Evolutionary conservation across 768 basidiomycete genomes (phyloP).

Genomic region (Phanerodontia chrysosporium): DNA sequence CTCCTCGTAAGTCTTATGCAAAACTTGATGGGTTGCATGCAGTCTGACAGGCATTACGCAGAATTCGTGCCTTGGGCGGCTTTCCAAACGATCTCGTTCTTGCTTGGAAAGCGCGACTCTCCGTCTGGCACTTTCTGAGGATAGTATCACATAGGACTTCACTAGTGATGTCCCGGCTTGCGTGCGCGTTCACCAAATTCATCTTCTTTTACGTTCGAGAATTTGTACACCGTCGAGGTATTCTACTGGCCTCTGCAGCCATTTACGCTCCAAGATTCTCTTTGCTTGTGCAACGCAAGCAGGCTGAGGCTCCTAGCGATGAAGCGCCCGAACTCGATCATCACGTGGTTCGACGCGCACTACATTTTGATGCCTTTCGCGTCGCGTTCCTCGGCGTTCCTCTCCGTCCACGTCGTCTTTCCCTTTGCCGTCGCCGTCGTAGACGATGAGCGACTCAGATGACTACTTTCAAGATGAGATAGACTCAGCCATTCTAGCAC

Average conservation of each 20-base stretch:
- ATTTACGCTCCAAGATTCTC: too few relatives aligned
- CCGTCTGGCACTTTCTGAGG: slow-evolving; percentile 26
- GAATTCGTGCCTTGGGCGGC: slow-evolving; percentile 45
- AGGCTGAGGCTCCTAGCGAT: too few relatives aligned
- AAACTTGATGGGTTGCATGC: not conserved
- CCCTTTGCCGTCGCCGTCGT: not conserved
- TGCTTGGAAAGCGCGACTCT: slow-evolving; percentile 54
- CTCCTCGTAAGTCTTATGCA: slow-evolving; percentile 42
- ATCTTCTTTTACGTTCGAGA: too few relatives aligned
- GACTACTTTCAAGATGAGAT: slow-evolving; percentile 66
- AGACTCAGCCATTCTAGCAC: slow-evolving; percentile 52
- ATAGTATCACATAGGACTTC: not conserved
- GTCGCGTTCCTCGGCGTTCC: not conserved
- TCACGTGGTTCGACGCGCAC: slow-evolving; percentile 5
- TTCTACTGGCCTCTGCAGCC: too few relatives aligned
- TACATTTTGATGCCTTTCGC: not conserved
- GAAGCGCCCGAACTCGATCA: not conserved
- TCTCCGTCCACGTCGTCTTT: not conserved
- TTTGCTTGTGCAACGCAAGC: too few relatives aligned
- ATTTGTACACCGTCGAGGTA: too few relatives aligned
- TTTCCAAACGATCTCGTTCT: slow-evolving; percentile 62
- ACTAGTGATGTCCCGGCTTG: not conserved
- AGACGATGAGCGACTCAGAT: slow-evolving; percentile 72
- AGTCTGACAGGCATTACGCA: not conserved
- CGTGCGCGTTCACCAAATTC: too few relatives aligned